Evolutionary conservation across 1,284 basidiomycete species (phyloP), one percentile per base, ranked within the genome.

Genomic region (Cystobasidium sp.): DNA sequence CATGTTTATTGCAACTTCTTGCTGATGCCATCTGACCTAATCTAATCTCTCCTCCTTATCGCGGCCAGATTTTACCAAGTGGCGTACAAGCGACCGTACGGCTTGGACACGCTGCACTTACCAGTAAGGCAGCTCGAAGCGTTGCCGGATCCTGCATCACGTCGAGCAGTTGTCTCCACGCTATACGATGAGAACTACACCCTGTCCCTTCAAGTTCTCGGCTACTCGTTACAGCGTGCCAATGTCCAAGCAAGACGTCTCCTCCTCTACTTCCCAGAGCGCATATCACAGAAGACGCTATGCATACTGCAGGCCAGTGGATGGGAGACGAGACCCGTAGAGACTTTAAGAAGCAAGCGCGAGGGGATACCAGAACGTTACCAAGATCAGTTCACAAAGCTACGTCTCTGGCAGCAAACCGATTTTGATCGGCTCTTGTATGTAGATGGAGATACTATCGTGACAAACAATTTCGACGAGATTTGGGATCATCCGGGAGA

Each of bases 111-210:
- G 14, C 4, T n/a, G 39, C 12, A 41, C 6, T 41, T 49, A 7
- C 31, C 5, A 24, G 18, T 12, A 22, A 24, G 39, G 12, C 16
- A 22, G 20, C 16, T 63, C n/a, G 44, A 5, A 16, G 43, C 3
- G 31, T 41, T 8, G 9, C 22, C 18, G 1, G 14, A 18, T n/a
- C 56, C 56, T n/a, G 9, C 16, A 6, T 51, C 43, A 8, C 61
- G 61, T 6, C 41, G 68, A 43, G 68, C 68, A 16, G 56, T 69
- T 2, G 31, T 69, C 12, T 58, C 68, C 47, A 58, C 68, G 24
- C 68, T 69, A 8, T 69, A 69, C 31, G 68, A 69, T 41, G 68
- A 69, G 18, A 47, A 62, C 24, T 69, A 69, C 61, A 47, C 68
- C 4, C 22, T 69, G 9, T 44, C 68, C 6, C 20, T 61, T 8